Evolutionary conservation across 495 filamentous ascomycete species (phyloP).

Genomic region (Hypoxylon cercidicola): DNA sequence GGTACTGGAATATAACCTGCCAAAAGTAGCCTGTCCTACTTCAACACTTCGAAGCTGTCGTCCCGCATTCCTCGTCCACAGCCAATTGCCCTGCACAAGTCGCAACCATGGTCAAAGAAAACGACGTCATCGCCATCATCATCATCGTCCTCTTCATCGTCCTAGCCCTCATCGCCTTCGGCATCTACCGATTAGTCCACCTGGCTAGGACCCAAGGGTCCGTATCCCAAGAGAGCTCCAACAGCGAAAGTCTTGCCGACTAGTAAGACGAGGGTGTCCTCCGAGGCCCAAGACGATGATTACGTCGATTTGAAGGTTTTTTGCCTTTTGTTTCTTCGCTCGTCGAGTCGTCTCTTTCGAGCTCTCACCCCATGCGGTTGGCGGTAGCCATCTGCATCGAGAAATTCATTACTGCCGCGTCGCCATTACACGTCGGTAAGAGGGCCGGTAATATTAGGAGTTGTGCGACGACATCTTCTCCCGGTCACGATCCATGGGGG

Average conservation of each 20-base stretch:
- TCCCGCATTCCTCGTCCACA: conserved; percentile 10
- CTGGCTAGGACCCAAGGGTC: conserved; percentile 56
- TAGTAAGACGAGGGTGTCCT: conserved; percentile 8
- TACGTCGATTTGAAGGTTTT: not conserved
- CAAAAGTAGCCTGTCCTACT: not conserved
- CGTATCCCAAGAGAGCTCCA: conserved; percentile 30
- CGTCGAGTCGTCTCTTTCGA: not conserved
- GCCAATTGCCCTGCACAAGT: conserved; percentile 6
- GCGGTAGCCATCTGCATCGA: not conserved
- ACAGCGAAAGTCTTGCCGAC: conserved; percentile 13
- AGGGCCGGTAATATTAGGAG: not conserved
- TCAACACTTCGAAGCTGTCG: conserved; percentile 2
- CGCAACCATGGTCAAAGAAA: conserved; percentile 68
- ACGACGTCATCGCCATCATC: conserved; percentile 84
- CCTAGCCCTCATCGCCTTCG: conserved; percentile 73
- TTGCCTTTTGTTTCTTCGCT: not conserved
- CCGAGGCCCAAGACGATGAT: not conserved
- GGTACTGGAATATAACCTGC: too few relatives aligned
- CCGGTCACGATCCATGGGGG: not conserved
- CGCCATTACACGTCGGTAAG: not conserved
- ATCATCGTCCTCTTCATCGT: conserved; percentile 82
- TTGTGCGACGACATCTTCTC: not conserved
- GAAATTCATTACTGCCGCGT: not conserved
- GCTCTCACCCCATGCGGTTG: not conserved
- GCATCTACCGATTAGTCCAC: conserved; percentile 70